phyloP scores from a whole-genome alignment of 345 rosid species.

The Raphanus sativus region DNA sequence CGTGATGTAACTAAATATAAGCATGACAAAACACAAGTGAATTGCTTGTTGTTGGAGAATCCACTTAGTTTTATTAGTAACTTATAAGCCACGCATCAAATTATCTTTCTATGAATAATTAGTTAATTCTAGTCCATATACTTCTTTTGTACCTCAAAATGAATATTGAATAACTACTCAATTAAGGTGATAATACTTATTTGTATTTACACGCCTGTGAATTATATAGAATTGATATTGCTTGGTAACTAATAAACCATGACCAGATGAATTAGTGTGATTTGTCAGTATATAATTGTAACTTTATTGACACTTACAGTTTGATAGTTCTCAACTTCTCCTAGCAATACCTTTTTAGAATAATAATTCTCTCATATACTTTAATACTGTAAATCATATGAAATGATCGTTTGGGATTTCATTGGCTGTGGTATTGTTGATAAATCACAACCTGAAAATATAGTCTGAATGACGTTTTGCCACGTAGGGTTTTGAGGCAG shows the following conservation, averaged over 20 bases:
- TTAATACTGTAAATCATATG: slow-evolving; percentile 12
- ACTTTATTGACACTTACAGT: slow-evolving; percentile 24
- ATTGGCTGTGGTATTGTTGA: slow-evolving; percentile 14
- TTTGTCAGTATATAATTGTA: slow-evolving; percentile 9
- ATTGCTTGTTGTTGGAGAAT: slow-evolving; percentile 7
- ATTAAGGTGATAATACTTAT: neutral
- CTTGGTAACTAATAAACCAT: slow-evolving; percentile 28
- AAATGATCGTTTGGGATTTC: slow-evolving; percentile 3
- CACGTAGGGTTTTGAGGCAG: slow-evolving; percentile 10
- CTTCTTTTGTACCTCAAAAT: neutral
- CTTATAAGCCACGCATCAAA: slow-evolving; percentile 30
- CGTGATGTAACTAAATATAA: slow-evolving; percentile 7
- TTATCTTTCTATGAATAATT: slow-evolving; percentile 5
- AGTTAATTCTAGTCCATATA: neutral
- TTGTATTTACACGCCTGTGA: neutral
- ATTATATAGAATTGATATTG: slow-evolving; percentile 1
- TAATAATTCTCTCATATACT: neutral
- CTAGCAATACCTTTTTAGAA: neutral
- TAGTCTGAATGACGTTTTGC: neutral
- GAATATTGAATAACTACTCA: neutral
- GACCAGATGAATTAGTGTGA: slow-evolving; percentile 13
- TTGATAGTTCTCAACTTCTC: slow-evolving; percentile 4
- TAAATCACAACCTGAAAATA: slow-evolving; percentile 7
- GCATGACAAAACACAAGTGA: slow-evolving; percentile 20
- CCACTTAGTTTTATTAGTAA: slow-evolving; percentile 20